phyloP scores from a whole-genome alignment of 306 rosid species.

The Clitoria ternatea region DNA sequence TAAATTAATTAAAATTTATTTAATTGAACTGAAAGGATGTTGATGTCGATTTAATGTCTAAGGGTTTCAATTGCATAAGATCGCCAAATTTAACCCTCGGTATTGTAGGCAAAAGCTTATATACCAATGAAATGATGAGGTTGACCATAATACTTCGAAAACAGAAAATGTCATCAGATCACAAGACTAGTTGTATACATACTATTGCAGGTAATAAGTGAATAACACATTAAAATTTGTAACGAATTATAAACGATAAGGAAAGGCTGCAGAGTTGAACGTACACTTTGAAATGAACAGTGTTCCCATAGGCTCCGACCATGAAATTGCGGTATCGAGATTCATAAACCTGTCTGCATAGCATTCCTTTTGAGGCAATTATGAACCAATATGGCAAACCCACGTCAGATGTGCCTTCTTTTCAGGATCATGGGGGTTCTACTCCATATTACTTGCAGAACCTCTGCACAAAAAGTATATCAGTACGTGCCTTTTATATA shows the following conservation, averaged over 20 bases:
- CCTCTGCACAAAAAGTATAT: neutral
- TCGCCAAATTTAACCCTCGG: too few relatives aligned
- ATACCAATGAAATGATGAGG: slow-evolving; percentile 11
- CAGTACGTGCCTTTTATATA: neutral
- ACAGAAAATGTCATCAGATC: slow-evolving; percentile 3
- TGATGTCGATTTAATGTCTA: too few relatives aligned
- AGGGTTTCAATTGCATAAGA: too few relatives aligned
- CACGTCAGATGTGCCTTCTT: slow-evolving; percentile 18
- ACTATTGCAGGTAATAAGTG: neutral
- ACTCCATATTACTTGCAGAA: slow-evolving; percentile 20
- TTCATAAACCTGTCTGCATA: slow-evolving; percentile 29
- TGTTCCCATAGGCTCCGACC: slow-evolving; percentile 49
- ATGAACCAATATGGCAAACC: slow-evolving; percentile 23
- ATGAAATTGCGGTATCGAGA: slow-evolving; percentile 53
- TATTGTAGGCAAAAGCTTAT: too few relatives aligned
- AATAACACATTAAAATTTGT: slow-evolving; percentile 12
- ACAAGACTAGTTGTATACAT: neutral
- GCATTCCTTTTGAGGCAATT: slow-evolving; percentile 34
- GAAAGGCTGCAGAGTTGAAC: slow-evolving; percentile 6
- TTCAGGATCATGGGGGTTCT: slow-evolving; percentile 24
- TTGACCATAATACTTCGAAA: slow-evolving; percentile 19
- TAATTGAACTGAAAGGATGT: too few relatives aligned
- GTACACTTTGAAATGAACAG: slow-evolving; percentile 26
- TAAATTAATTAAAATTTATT: too few relatives aligned
- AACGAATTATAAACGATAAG: slow-evolving; percentile 4